Conservation (phyloP, 805 yeast species). For the Starmerella sirachaensis region DNA sequence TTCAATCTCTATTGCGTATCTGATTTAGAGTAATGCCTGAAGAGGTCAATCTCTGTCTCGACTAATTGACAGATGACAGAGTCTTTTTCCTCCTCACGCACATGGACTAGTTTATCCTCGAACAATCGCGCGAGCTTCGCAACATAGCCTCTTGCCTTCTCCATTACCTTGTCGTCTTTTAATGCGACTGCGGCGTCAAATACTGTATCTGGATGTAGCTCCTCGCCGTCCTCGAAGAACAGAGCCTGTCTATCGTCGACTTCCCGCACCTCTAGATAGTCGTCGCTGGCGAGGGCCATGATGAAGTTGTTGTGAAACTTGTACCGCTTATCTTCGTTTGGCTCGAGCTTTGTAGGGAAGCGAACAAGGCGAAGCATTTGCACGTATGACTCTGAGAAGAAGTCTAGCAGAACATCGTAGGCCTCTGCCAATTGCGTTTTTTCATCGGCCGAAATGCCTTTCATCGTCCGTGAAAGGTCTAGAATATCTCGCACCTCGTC, state of each 20-base stretch:
- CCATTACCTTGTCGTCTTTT: conserved; percentile 2
- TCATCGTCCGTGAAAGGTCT: conserved; percentile 17
- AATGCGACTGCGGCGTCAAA: conserved; percentile 4
- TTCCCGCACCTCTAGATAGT: conserved; percentile 17
- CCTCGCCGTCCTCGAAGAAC: conserved; percentile 15
- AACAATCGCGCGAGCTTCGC: conserved; percentile 9
- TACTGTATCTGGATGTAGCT: conserved; percentile 18
- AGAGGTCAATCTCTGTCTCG: conserved; percentile 5
- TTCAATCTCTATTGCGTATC: no score
- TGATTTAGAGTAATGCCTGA: conserved; percentile 3
- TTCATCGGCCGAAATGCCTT: conserved; percentile 7
- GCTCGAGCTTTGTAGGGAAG: conserved; percentile 8
- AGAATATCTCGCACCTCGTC: conserved; percentile 17
- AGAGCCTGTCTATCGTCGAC: conserved; percentile 18
- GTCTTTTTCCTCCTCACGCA: neutral
- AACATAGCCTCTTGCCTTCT: conserved; percentile 8
- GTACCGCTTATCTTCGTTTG: conserved; percentile 5
- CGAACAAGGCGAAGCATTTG: conserved; percentile 12
- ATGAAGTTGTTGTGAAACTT: conserved; percentile 20
- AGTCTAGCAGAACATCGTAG: conserved; percentile 22
- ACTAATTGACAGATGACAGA: conserved; percentile 4
- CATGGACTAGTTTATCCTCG: conserved; percentile 1
- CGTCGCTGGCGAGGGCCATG: conserved; percentile 21
- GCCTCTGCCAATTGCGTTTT: conserved; percentile 15
- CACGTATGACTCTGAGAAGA: conserved; percentile 14